phyloP scores from a whole-genome alignment of 2,329 filamentous ascomycete species.

The Stagonosporopsis rhizophila region DNA sequence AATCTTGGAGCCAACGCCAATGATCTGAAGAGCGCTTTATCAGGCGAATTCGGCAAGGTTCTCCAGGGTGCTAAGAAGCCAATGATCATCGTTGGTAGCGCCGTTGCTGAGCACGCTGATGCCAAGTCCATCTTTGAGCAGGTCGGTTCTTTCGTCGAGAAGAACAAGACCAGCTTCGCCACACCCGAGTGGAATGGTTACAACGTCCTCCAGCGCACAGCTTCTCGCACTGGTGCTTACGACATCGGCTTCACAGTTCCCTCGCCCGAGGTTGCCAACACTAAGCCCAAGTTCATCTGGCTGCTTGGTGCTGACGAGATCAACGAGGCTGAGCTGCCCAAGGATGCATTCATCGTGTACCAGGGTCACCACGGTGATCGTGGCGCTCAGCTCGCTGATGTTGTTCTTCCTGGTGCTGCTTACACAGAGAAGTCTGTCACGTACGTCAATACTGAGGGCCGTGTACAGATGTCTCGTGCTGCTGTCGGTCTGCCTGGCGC shows the following conservation, averaged over 20 bases:
- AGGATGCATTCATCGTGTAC: constrained; percentile 95
- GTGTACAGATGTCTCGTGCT: constrained; percentile 90
- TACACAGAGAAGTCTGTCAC: constrained; percentile 98
- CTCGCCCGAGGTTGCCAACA: constrained; percentile 79
- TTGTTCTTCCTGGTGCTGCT: constrained; percentile 90
- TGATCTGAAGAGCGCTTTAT: constrained; percentile 82
- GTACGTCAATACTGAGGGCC: constrained; percentile 97
- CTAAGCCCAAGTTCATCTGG: constrained; percentile 94
- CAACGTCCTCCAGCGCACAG: constrained; percentile 93
- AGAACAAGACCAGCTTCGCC: constrained; percentile 86
- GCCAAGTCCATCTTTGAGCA: constrained; percentile 93
- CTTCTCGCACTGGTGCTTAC: constrained; percentile 90
- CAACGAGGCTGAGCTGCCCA: constrained; percentile 82
- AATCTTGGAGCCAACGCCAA: constrained; percentile 82
- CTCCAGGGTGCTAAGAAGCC: constrained; percentile 85
- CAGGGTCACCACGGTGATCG: constrained; percentile 97
- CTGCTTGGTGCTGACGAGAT: constrained; percentile 95
- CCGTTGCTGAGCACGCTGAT: constrained; percentile 87
- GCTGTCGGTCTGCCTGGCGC: constrained; percentile 90
- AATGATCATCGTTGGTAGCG: constrained; percentile 96
- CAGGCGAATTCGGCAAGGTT: constrained; percentile 91
- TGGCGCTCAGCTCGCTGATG: constrained; percentile 89
- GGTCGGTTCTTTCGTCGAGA: constrained; percentile 88
- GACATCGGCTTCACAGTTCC: constrained; percentile 94
- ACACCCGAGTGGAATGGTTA: constrained; percentile 96